A percentile compares a stretch with the other conserved stretches of the same genome.
phyloP scores from a whole-genome alignment of 176 grass and related monocot species.

The Lolium multiflorum region DNA sequence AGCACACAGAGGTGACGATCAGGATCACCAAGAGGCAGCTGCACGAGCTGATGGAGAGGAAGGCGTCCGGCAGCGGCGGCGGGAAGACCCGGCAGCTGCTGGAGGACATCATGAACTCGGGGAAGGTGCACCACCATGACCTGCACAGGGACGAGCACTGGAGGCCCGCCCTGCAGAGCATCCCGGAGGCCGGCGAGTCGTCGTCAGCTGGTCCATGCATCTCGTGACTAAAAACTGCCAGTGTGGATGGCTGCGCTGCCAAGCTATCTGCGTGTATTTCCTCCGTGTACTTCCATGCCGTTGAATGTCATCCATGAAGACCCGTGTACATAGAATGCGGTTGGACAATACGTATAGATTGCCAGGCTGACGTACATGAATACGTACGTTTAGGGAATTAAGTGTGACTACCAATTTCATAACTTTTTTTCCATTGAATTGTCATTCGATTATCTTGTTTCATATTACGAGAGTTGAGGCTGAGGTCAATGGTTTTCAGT shows the following conservation, averaged over 20 bases:
- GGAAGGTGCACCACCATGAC: conserved; percentile 51
- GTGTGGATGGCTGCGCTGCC: not conserved
- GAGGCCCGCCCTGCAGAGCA: conserved; percentile 72
- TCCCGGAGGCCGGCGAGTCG: conserved; percentile 60
- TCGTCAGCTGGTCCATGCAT: not conserved
- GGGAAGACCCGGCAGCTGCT: conserved; percentile 51
- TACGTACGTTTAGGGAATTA: not conserved
- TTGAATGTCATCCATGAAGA: not conserved
- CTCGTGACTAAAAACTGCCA: not conserved
- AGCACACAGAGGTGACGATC: conserved; percentile 62
- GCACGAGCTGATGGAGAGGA: conserved; percentile 61
- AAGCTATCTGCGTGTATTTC: not conserved
- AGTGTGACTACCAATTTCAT: not conserved
- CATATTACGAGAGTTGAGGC: too few species aligned
- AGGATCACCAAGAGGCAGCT: conserved; percentile 71
- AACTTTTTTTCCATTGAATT: not conserved
- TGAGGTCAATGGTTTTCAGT: too few species aligned
- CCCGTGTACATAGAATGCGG: conserved; percentile 2
- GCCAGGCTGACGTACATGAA: not conserved
- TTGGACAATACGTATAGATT: not conserved
- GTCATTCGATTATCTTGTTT: too few species aligned
- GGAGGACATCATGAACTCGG: conserved; percentile 67
- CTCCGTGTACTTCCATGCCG: not conserved
- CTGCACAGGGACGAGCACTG: conserved; percentile 49
- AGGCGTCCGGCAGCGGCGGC: too few species aligned